Evolutionary conservation across 2,329 filamentous ascomycete species (phyloP), one percentile per base, ranked within the genome.

Genomic region (Apiospora saccharicola): DNA sequence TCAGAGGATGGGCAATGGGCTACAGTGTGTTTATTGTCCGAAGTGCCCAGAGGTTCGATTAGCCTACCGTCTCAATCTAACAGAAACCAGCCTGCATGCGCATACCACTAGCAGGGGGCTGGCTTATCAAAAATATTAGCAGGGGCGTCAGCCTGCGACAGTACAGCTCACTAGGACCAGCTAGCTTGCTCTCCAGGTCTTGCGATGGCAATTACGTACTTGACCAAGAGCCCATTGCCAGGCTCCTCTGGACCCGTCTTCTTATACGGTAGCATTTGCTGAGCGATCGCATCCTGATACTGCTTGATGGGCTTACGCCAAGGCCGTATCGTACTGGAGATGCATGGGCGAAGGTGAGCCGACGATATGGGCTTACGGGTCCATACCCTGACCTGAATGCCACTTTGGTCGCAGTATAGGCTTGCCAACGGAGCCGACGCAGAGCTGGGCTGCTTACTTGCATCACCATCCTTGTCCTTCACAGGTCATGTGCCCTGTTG

Each of bases 361-460:
- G 57, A 41, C 57, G 57, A 41, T 30, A 64, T 64, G 41, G 57
- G 57, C 57, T 64, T 64, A 41, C 57, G 34, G 34, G 19, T 19
- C 53, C 53, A 61, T 37, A 37, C 16, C 16, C 43, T 49, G 67
- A 69, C 67, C 67, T 69, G 16, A n/a, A 41, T 41, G 41, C 57
- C 57, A n/a, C 41, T 41, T 64, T 13, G 10, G 57, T 41, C 57
- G 19, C 57, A 64, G 57, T 64, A 64, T 64, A 64, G 57, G 57
- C 57, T 64, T 64, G 57, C 34, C 57, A 64, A 64, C 57, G 34
- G 57, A 34, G 57, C 57, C 57, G 57, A 64, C 57, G 57, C 57
- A 41, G 34, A 64, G n/a, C 37, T 47, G 43, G 68, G 47, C 68
- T 70, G 68, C 68, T 70, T 51, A 70, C 68, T 43, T 57, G 68